These are phyloP conservation scores for Skeletonema tropicum DNA, from an alignment of 108 stramenopile genomes.

Conservation along the genomic window DNA sequence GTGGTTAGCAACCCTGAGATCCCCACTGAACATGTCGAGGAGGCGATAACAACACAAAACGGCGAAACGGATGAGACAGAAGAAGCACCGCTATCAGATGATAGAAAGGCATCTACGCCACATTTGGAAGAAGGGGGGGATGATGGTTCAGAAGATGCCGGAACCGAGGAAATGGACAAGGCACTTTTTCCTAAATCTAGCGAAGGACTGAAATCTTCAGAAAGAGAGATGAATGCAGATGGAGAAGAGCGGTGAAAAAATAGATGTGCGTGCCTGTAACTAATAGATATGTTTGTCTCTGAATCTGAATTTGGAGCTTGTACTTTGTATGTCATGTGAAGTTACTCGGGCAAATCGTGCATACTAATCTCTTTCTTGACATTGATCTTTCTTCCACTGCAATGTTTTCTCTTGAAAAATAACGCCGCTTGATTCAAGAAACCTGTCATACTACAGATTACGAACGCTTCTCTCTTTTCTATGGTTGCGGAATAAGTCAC, in stretches of 20 bases:
- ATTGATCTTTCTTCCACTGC: background rate
- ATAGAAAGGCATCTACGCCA: background rate
- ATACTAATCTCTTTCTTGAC: constrained; percentile 11
- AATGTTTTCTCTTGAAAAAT: constrained; percentile 12
- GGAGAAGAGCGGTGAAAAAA: background rate
- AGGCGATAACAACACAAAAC: background rate
- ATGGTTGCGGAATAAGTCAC: background rate
- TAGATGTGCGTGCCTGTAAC: background rate
- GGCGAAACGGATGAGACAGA: background rate
- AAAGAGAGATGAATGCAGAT: background rate
- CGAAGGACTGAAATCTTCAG: background rate
- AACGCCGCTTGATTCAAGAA: constrained; percentile 24
- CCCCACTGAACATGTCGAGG: background rate
- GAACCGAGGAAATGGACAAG: background rate
- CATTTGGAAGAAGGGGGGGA: background rate
- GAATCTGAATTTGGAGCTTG: background rate
- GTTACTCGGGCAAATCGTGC: constrained; percentile 15
- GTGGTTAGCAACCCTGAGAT: background rate
- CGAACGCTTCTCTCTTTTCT: constrained; percentile 13
- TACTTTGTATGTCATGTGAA: background rate
- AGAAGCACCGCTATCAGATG: background rate
- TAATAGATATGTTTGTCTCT: no score
- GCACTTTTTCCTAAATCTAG: background rate
- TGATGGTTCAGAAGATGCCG: background rate
- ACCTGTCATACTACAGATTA: constrained; percentile 13